Base-by-base conservation (phyloP, 192 early-diverging fungal genomes). In the Podila clonocystis region DNA sequence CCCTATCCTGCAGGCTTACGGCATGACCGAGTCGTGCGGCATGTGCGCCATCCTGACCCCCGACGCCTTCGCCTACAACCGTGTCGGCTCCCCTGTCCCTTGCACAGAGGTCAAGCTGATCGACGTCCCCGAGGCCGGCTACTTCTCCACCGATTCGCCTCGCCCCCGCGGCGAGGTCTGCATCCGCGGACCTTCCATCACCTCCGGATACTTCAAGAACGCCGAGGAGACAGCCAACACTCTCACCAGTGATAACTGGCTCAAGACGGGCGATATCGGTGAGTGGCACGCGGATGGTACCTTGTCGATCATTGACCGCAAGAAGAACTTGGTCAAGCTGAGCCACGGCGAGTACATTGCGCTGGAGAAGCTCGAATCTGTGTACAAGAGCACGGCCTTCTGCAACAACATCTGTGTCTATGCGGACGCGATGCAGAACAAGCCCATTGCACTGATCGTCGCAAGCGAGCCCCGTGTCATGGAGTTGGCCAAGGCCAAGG, bases 261-360 rank as follows among this genome's bases (percentile, higher is more conserved):
- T 97, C 49, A 85, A 73, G 70, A 96, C 94, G 7, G 95, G 95
- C 58, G 95, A 95, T 74, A 91, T 97, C 65, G 96, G 89, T 64
- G 90, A 93, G 85, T 93, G 91, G 91, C 82, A 87, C 38, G 65
- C 84, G 1, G 90, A 91, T 60, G 95, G 95, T 48, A 87, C 88
- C 34, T 67, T 98, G 28, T 71, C 83, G 19, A 89, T 98, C 45
- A 94, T 98, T 77, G 96, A 98, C 82, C 87, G 96, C 50, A 91
- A 87, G 65, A 95, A 95, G 88, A 98, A 97, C 82, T 85, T 98
- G 30, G 91, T 98, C 63, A 98, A 97, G 80, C 87, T 96, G 48
- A 83, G 89, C 13, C 86, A 94, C 73, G 96, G 94, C 65, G 95
- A 96, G 82, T 94, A 93, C 80, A 91, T 98, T 76, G 96, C 96